Evolutionary conservation across 2,329 filamentous ascomycete species (phyloP).

Genomic region (Trichoderma endophyticum): DNA sequence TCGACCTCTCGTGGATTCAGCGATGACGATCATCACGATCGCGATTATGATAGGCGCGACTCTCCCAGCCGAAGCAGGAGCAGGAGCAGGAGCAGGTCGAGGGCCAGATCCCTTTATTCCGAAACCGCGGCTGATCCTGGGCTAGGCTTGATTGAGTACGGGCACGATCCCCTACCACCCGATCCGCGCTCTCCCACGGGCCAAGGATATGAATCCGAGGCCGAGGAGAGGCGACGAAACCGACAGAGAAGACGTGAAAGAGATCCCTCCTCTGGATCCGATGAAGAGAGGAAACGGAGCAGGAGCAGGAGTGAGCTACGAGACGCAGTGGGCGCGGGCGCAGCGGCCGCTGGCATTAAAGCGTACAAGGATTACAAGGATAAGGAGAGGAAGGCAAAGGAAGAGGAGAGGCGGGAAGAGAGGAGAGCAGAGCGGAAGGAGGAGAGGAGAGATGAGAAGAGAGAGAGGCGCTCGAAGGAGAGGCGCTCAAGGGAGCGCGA

Average conservation of each 20-base stretch:
- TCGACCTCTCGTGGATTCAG: conserved; percentile 31
- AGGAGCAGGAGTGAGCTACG: conserved; percentile 46
- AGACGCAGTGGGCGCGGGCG: conserved; percentile 55
- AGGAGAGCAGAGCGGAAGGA: conserved; percentile 25
- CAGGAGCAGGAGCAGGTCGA: conserved; percentile 50
- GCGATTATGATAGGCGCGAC: conserved; percentile 35
- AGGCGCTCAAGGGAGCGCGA: conserved; percentile 33
- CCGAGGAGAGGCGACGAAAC: conserved; percentile 42
- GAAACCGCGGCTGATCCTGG: conserved; percentile 59
- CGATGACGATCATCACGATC: conserved; percentile 36
- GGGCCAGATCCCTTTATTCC: conserved; percentile 48
- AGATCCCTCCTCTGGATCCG: conserved; percentile 35
- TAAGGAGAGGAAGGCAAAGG: conserved; percentile 38
- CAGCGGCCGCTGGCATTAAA: conserved; percentile 61
- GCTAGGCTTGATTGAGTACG: conserved; percentile 68
- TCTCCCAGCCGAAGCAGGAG: conserved; percentile 31
- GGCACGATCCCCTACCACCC: conserved; percentile 53
- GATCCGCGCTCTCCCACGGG: conserved; percentile 35
- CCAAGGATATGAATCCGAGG: conserved; percentile 48
- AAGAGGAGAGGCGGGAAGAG: conserved; percentile 33
- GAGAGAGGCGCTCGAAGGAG: conserved; percentile 30
- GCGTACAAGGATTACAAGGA: conserved; percentile 53
- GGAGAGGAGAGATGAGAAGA: conserved; percentile 28
- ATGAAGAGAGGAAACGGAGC: conserved; percentile 46
- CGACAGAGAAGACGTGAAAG: conserved; percentile 39